A percentile compares a stretch with the other conserved stretches of the same genome.
Conservation (phyloP, 2,329 filamentous ascomycete genomes). For the Furcasterigmium sp. region DNA sequence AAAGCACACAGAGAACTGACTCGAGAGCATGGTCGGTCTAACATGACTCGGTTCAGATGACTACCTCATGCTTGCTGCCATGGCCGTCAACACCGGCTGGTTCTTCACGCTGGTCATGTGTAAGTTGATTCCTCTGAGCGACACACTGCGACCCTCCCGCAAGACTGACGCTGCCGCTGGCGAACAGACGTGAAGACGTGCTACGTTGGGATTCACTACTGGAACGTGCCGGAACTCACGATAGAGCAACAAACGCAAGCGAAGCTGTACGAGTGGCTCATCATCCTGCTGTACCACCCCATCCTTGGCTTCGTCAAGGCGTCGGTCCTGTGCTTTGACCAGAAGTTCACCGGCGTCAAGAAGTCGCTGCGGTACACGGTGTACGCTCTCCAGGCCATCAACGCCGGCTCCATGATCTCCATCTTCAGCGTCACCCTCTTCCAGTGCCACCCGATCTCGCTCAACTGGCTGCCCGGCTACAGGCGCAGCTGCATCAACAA, state of each 20-base stretch:
- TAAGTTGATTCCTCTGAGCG: conserved; percentile 8
- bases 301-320: conserved; percentile 31
- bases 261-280: conserved; percentile 14
- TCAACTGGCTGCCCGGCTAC: conserved; percentile 17
- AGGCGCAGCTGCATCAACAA: conserved; percentile 1
- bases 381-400: conserved; percentile 21
- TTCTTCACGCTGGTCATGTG: conserved; percentile 16
- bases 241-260: conserved; percentile 8
- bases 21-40: conserved; percentile 1
- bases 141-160: background rate
- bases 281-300: conserved; percentile 13
- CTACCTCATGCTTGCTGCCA: conserved; percentile 15
- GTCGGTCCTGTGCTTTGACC: conserved; percentile 39
- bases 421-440: conserved; percentile 27
- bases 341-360: conserved; percentile 32
- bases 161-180: background rate
- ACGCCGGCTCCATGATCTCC: conserved; percentile 21
- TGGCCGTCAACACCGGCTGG: conserved; percentile 12
- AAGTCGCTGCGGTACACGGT: conserved; percentile 23
- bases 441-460: conserved; percentile 26
- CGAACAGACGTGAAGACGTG: conserved; percentile 11
- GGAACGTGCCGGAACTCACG: conserved; percentile 9
- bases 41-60: conserved; percentile 13
- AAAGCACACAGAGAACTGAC: background rate
- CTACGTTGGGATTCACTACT: conserved; percentile 13